phyloP scores from a whole-genome alignment of 2,329 filamentous ascomycete genomes.

The Monilinia fructigena region DNA sequence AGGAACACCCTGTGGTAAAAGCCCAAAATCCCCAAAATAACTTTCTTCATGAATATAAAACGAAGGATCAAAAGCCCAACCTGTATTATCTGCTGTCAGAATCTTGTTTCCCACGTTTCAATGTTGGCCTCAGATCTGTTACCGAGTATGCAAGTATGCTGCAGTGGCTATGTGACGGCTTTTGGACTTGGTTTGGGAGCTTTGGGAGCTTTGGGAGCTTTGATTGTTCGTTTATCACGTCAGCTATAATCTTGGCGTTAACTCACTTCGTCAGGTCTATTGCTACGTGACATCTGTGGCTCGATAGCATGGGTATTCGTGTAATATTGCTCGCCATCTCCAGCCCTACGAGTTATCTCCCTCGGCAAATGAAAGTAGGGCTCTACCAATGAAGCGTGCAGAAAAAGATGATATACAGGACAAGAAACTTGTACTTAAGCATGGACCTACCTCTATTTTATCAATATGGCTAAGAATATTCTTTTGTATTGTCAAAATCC shows the following conservation, averaged over 20 bases:
- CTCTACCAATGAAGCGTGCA: background rate
- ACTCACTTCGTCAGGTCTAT: background rate
- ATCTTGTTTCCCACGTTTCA: conserved; percentile 29
- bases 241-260: conserved; percentile 16
- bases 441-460: conserved; percentile 2
- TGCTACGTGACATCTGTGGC: conserved; percentile 22
- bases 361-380: background rate
- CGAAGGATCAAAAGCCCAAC: conserved; percentile 30
- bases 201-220: conserved; percentile 1
- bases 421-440: conserved; percentile 5
- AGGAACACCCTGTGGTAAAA: background rate
- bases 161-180: conserved; percentile 21
- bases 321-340: conserved; percentile 10
- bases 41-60: conserved; percentile 1
- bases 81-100: conserved; percentile 27
- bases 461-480: background rate
- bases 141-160: conserved; percentile 26
- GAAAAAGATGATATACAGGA: background rate
- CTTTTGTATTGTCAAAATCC: background rate
- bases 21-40: background rate
- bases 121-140: conserved; percentile 27
- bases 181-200: conserved; percentile 1
- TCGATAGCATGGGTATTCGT: conserved; percentile 5
- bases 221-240: conserved; percentile 14
- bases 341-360: conserved; percentile 17